Evolutionary conservation across 345 rosid genomes (phyloP).

Genomic region (Populus simonii): DNA sequence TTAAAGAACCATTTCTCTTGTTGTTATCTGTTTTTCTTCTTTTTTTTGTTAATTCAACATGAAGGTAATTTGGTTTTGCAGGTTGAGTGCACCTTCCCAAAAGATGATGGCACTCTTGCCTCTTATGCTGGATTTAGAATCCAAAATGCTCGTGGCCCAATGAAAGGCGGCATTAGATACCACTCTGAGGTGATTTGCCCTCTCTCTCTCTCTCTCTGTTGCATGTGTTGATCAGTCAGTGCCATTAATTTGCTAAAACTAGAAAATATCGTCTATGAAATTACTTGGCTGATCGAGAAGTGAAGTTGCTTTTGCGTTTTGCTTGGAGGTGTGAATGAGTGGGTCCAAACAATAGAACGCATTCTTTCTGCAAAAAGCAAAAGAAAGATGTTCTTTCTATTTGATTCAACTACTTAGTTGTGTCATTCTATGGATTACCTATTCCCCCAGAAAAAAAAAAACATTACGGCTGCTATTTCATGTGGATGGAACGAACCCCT

Average conservation of each 20-base stretch:
- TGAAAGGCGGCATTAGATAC: conserved; percentile 29
- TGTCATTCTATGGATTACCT: too few relatives aligned
- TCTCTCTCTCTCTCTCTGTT: neutral
- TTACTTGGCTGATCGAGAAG: neutral
- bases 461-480: too few relatives aligned
- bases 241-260: too few relatives aligned
- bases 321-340: too few relatives aligned
- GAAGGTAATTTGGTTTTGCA: neutral
- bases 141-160: conserved; percentile 30
- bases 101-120: conserved; percentile 25
- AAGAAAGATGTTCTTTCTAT: too few relatives aligned
- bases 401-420: too few relatives aligned
- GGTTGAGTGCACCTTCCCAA: conserved; percentile 29
- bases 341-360: too few relatives aligned
- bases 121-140: conserved; percentile 28
- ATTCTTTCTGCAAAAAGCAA: too few relatives aligned
- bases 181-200: conserved; percentile 21
- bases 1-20: neutral
- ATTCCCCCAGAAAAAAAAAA: too few relatives aligned
- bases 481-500: too few relatives aligned
- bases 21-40: neutral
- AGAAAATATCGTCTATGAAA: neutral
- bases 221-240: neutral
- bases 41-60: neutral
- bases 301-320: neutral